These are phyloP conservation scores for Zygnema cylindricum DNA, from an alignment of 139 green algal genomes.

Conservation along the genomic window DNA sequence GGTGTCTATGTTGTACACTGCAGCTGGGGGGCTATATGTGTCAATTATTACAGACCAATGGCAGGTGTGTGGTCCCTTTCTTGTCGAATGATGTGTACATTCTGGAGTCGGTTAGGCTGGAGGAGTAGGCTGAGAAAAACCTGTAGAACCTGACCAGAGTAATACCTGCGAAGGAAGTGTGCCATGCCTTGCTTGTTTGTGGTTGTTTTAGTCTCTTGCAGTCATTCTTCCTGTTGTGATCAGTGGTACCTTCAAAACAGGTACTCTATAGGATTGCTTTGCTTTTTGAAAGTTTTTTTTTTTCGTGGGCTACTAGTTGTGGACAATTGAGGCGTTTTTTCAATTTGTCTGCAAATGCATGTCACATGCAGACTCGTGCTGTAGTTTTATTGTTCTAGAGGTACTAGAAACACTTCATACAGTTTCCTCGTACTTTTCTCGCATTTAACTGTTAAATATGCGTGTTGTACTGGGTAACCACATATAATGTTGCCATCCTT, in stretches of 20 bases:
- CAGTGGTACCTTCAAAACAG: not conserved
- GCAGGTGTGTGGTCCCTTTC: conserved; percentile 35
- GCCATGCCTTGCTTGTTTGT: not conserved
- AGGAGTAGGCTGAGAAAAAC: not conserved
- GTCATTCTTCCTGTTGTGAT: not conserved
- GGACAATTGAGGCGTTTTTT: no score
- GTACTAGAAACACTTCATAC: no score
- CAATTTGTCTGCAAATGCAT: no score
- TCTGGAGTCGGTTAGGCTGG: not conserved
- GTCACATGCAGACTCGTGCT: no score
- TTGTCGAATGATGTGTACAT: not conserved
- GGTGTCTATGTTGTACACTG: conserved; percentile 73
- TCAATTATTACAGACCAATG: conserved; percentile 82
- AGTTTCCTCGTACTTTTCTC: no score
- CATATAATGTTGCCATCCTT: no score
- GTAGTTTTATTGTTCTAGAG: no score
- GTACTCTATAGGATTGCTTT: not conserved
- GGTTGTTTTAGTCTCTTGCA: conserved; percentile 5
- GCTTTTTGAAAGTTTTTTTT: no score
- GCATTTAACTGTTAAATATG: no score
- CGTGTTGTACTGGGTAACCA: no score
- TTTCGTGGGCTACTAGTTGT: no score
- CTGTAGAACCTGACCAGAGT: not conserved
- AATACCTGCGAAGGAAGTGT: not conserved
- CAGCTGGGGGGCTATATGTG: conserved; percentile 74